These are phyloP conservation scores for Dioscorea zingiberensis DNA, from an alignment of 106 monocot species.

Conservation along the genomic window DNA sequence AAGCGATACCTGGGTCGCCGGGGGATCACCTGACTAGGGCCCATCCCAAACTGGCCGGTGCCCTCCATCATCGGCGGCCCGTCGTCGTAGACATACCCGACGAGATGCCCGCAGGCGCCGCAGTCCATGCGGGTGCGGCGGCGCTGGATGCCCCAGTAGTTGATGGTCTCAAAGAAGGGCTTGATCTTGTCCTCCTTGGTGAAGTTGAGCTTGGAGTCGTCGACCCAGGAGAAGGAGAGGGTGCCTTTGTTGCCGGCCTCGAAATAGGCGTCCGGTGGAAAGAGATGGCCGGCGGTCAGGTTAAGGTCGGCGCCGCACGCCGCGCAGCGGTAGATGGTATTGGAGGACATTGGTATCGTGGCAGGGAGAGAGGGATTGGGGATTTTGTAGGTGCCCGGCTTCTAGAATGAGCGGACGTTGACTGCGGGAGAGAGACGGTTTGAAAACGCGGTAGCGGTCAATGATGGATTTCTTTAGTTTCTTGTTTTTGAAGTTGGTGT, in stretches of 20 bases:
- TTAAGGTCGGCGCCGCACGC: conserved; percentile 74
- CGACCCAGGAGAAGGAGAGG: conserved; percentile 86
- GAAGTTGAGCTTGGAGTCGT: conserved; percentile 76
- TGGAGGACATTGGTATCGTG: neutral
- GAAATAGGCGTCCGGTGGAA: conserved; percentile 75
- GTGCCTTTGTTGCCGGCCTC: conserved; percentile 90
- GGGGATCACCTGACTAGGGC: conserved; percentile 87
- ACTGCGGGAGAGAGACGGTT: no score
- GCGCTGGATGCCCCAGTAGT: conserved; percentile 97
- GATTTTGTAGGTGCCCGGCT: no score
- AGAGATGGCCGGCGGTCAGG: conserved; percentile 51
- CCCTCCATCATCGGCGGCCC: conserved; percentile 82
- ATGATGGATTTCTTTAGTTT: no score
- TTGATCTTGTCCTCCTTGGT: conserved; percentile 61
- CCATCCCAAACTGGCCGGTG: conserved; percentile 79
- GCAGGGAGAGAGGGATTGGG: no score
- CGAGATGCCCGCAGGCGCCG: conserved; percentile 56
- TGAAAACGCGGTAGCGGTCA: no score
- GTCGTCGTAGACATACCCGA: conserved; percentile 87
- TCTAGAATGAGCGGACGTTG: no score
- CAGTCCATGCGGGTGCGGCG: conserved; percentile 62
- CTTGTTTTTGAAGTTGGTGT: no score
- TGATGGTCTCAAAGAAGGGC: conserved; percentile 89
- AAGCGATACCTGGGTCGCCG: conserved; percentile 69
- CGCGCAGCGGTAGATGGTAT: conserved; percentile 31